phyloP scores from a whole-genome alignment of 2,329 filamentous ascomycete genomes.

The Botrytis medusae region DNA sequence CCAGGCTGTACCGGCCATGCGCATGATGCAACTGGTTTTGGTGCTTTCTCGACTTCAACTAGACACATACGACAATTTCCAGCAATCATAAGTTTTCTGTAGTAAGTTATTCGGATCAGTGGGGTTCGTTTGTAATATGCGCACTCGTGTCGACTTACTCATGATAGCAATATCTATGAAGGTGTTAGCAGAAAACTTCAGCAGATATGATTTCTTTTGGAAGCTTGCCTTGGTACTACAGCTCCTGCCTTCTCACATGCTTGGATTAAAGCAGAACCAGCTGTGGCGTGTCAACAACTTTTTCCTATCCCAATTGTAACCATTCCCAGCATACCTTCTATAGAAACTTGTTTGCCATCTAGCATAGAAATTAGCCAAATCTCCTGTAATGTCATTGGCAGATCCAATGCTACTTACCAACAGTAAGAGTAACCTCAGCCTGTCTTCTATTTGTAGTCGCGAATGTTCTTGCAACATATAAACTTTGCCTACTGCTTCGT shows the following conservation, averaged over 20 bases:
- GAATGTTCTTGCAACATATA: slow-evolving; percentile 73
- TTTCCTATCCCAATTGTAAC: slow-evolving; percentile 28
- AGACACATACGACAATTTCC: slow-evolving; percentile 99
- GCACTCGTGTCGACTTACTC: slow-evolving; percentile 60
- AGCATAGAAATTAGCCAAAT: slow-evolving; percentile 40
- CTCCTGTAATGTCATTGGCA: slow-evolving; percentile 21
- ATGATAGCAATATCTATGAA: slow-evolving; percentile 90
- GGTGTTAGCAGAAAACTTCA: slow-evolving; percentile 36
- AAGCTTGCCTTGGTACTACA: slow-evolving; percentile 74
- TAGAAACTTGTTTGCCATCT: slow-evolving; percentile 98
- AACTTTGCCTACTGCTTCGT: slow-evolving; percentile 60
- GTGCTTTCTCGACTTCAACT: slow-evolving; percentile 93
- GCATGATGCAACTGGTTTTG: slow-evolving; percentile 96
- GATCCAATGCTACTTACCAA: slow-evolving; percentile 62
- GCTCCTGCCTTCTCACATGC: slow-evolving; percentile 97
- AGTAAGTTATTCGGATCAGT: slow-evolving; percentile 32
- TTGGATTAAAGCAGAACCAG: slow-evolving; percentile 95
- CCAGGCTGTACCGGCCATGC: slow-evolving; percentile 98
- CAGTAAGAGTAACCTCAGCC: slow-evolving; percentile 94
- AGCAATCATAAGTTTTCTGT: slow-evolving; percentile 94
- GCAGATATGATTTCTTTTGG: slow-evolving; percentile 25
- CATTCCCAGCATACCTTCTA: slow-evolving; percentile 69
- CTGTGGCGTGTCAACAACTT: slow-evolving; percentile 54
- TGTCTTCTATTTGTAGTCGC: slow-evolving; percentile 73
- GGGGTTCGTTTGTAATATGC: not conserved